These are phyloP conservation scores for Mycosphaerella arachidis DNA, from an alignment of 2,329 filamentous ascomycete genomes.

Conservation along the genomic window DNA sequence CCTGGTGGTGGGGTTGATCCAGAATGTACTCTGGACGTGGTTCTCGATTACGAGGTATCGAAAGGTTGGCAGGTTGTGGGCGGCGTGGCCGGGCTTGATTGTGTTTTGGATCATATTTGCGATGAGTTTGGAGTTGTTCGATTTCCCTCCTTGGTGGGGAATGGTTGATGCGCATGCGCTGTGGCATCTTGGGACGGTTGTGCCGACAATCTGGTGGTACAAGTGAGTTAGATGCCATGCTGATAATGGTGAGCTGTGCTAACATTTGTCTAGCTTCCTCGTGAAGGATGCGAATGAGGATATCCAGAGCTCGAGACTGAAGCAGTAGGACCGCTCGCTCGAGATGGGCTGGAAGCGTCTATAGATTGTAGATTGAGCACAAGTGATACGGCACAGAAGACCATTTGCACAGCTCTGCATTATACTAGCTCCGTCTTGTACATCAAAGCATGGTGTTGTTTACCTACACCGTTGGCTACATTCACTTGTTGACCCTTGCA, in stretches of 20 bases:
- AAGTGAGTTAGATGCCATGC: slow-evolving; percentile 59
- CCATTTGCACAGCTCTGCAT: background rate
- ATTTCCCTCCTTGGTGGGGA: slow-evolving; percentile 81
- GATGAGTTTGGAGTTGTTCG: slow-evolving; percentile 93
- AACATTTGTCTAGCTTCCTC: slow-evolving; percentile 62
- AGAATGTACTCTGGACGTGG: slow-evolving; percentile 79
- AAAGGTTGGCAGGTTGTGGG: slow-evolving; percentile 69
- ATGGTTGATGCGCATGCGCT: slow-evolving; percentile 89
- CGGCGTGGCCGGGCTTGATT: slow-evolving; percentile 82
- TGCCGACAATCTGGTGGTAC: slow-evolving; percentile 86
- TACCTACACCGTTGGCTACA: background rate
- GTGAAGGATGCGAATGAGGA: slow-evolving; percentile 82
- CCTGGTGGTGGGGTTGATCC: slow-evolving; percentile 71
- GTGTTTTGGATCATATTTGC: slow-evolving; percentile 87
- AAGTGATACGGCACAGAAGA: background rate
- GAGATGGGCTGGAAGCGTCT: background rate
- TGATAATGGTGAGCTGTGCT: slow-evolving; percentile 7
- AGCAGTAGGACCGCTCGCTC: slow-evolving; percentile 48
- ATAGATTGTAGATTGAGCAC: background rate
- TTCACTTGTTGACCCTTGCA: background rate
- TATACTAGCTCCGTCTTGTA: background rate
- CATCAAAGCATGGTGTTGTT: background rate
- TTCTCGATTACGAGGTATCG: slow-evolving; percentile 74
- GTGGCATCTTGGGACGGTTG: slow-evolving; percentile 92
- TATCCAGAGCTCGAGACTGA: slow-evolving; percentile 66